Evolutionary conservation across 2,329 filamentous ascomycete species (phyloP), one percentile per base, ranked within the genome.

Genomic region (Nemania sp.): DNA sequence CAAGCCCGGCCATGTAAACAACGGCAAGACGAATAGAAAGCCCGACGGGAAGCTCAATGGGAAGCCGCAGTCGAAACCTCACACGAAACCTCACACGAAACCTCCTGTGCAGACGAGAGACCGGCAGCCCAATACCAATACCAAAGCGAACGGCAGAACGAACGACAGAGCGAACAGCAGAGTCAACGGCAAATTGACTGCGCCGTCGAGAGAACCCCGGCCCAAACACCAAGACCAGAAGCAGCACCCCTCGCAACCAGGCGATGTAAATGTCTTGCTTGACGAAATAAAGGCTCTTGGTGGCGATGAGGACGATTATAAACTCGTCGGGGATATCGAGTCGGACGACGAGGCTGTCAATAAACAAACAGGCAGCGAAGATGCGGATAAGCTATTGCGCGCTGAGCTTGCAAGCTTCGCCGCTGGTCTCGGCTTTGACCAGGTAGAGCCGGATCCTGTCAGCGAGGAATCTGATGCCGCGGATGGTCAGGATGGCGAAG

Each of bases 261-360:
- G 69, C 45, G 75, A 77, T 34, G 60, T 60, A 40, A 68, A 65
- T 29, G 71, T 74, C 12, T 76, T 90, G 4, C 75, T 90, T 7
- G 81, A 85, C 57, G 87, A 90, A 69, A 90, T 90, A 63, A 79
- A 81, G 65, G 85, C 84, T 13, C 77, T 90, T 1, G 87, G 87
- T 3, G 87, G 87, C 13, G 85, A 88, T 54, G 84, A 89, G 72
- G 80, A 85, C 43, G 87, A 90, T 64, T 72, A 88, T 45, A 82
- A 85, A 37, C 79, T 90, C 35, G 81, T 90, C 54, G 82, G 80
- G 43, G 84, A 82, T 60, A 75, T 81, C 6, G 76, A 79, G 63
- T 84, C 82, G 1, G 81, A 82, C 57, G 77, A 79, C 18, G 81
- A 83, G 43, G 78, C 77, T 25, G 47, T 71, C 20, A 61, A 65